Base-by-base conservation (phyloP, 129 eudicot genomes). In the Cynara cardunculus region DNA sequence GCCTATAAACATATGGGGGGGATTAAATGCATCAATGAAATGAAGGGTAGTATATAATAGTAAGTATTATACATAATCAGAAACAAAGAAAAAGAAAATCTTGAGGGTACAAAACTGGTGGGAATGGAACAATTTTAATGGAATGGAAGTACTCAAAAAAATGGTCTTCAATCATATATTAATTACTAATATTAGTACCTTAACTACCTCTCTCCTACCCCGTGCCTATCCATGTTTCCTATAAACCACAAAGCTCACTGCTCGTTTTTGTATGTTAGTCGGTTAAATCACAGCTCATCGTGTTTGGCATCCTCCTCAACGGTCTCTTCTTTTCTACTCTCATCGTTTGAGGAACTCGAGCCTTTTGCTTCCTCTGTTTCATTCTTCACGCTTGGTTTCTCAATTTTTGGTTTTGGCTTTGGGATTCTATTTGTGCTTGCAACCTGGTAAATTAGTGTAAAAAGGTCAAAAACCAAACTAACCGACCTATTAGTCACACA, bases 381-480 rank as follows among this genome's bases (percentile, higher is more conserved):
- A 82, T 85, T 91, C 79, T 90, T 90, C 26, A 84, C 88, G 14
- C 32, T 53, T 6, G 88, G 85, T 85, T 89, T 90, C 88, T 90
- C 94, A 22, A 95, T 87, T 75, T 92, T 95, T 1, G 97, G 99
- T 82, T 92, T 95, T 65, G 99, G 99, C 87, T 95, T 95, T 0
- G 97, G 97, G 75, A 95, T 95, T 82, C 83, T 89, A 76, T 92
- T 86, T 22, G 92, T 83, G 56, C 83, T 88, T 10, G 90, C 85
- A 81, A 92, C 99, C 99, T 95, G 83, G 34, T 78, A 75, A 64
- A 69, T 39, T 86, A 80, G 34, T 61, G 80, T 65, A 56, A 5
- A 18, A 56, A 56, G n/a, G 10, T 56, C 65, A 56, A 53, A 56
- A 46, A 16, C 59, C 4, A 9, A 7, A 0, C 19, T 12, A 56